phyloP scores from a whole-genome alignment of 257 asterid genomes.

The Eucommia ulmoides region DNA sequence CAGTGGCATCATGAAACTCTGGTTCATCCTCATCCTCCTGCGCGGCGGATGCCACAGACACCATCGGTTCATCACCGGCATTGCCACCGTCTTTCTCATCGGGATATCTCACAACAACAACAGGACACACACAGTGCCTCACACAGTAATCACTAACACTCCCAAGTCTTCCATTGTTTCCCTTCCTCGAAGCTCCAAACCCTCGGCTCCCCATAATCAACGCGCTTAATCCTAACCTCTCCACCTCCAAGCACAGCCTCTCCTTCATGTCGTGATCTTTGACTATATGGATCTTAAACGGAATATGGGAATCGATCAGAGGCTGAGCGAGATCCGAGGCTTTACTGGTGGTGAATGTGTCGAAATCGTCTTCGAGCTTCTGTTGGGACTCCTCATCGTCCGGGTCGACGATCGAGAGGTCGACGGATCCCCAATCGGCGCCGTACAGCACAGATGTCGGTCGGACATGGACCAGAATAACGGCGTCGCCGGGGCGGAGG shows the following conservation, averaged over 20 bases:
- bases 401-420: neutral
- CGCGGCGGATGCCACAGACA: neutral
- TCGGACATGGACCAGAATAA: conserved; percentile 6
- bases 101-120: conserved; percentile 33
- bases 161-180: conserved; percentile 24
- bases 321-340: conserved; percentile 7
- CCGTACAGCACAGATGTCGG: conserved; percentile 8
- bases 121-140: conserved; percentile 33
- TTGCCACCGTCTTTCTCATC: conserved; percentile 19
- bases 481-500: conserved; percentile 14
- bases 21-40: conserved; percentile 6
- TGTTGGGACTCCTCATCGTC: neutral
- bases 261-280: conserved; percentile 40
- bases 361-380: conserved; percentile 7
- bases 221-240: conserved; percentile 28
- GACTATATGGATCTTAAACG: conserved; percentile 23
- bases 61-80: conserved; percentile 7
- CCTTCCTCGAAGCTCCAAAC: conserved; percentile 23
- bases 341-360: conserved; percentile 2
- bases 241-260: conserved; percentile 34
- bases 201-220: conserved; percentile 38
- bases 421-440: conserved; percentile 9
- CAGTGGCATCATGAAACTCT: neutral
- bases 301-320: conserved; percentile 2
- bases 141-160: conserved; percentile 38